Conservation (phyloP, 345 rosid species). For the Eucalyptus tenuipes region DNA sequence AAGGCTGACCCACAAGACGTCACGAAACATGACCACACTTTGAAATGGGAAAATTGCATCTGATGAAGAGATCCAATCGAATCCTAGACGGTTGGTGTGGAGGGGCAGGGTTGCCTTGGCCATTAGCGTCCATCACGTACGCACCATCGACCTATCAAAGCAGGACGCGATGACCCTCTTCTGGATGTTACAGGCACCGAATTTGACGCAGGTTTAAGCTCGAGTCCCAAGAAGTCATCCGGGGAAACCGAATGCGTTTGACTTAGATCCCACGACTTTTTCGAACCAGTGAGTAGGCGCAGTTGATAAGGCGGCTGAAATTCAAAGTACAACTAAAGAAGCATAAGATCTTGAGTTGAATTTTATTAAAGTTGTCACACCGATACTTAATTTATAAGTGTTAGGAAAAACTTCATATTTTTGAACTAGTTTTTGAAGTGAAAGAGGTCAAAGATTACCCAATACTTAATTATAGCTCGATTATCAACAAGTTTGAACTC, state of each 20-base stretch:
- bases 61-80: not conserved
- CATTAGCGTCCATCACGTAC: no score
- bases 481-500: accelerated
- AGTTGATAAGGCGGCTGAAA: not conserved
- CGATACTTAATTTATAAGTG: no score
- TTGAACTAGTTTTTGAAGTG: no score
- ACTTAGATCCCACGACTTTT: no score
- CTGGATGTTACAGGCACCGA: not conserved
- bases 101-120: not conserved
- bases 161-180: not conserved
- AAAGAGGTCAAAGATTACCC: no score
- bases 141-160: not conserved
- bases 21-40: not conserved
- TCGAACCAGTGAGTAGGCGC: not conserved
- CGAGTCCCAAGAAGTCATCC: no score
- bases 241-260: no score
- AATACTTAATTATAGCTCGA: accelerated
- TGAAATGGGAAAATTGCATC: not conserved
- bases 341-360: not conserved
- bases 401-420: no score
- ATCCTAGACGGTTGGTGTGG: not conserved
- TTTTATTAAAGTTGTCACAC: not conserved
- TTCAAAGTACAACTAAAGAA: not conserved
- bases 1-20: not conserved
- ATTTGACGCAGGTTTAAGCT: not conserved